Conservation (phyloP, 2,329 filamentous ascomycete species). For the Cadophora sp. region DNA sequence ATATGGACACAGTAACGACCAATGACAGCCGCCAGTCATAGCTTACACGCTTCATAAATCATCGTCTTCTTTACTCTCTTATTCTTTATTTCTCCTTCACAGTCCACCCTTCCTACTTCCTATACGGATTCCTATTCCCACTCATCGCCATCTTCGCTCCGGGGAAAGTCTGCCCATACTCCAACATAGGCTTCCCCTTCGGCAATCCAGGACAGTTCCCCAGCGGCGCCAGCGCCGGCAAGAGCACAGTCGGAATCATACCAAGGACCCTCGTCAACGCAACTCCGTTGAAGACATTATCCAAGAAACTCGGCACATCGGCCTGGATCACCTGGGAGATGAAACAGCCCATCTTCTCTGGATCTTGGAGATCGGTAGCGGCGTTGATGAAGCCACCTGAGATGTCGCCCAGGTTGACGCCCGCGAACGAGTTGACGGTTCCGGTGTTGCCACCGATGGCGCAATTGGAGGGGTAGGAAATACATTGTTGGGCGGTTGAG, state of each 20-base stretch:
- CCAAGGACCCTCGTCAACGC: conserved; percentile 10
- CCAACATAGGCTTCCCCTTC: conserved; percentile 20
- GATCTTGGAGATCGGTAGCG: conserved; percentile 34
- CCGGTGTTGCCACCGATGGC: conserved; percentile 58
- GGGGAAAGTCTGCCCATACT: conserved; percentile 26
- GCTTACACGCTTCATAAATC: not conserved
- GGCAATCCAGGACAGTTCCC: conserved; percentile 28
- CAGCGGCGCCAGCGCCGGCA: conserved; percentile 26
- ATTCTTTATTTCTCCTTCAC: too few species aligned
- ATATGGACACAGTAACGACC: not conserved
- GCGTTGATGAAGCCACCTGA: conserved; percentile 50
- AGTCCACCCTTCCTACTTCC: not conserved
- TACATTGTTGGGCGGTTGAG: conserved; percentile 39
- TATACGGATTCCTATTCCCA: conserved; percentile 20
- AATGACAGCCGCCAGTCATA: not conserved
- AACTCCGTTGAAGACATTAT: conserved; percentile 25
- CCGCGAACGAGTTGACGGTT: conserved; percentile 57
- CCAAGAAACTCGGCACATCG: conserved; percentile 27
- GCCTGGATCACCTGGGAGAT: conserved; percentile 27
- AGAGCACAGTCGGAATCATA: conserved; percentile 24
- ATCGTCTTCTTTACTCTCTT: not conserved
- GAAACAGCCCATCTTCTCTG: conserved; percentile 27
- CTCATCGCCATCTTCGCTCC: conserved; percentile 27
- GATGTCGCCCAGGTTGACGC: conserved; percentile 51
- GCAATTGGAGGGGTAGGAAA: conserved; percentile 44